Percentiles rank a stretch among this genome's conserved stretches.
Evolutionary conservation across 768 basidiomycete species (phyloP).

Genomic region (Suillus fuscotomentosus): DNA sequence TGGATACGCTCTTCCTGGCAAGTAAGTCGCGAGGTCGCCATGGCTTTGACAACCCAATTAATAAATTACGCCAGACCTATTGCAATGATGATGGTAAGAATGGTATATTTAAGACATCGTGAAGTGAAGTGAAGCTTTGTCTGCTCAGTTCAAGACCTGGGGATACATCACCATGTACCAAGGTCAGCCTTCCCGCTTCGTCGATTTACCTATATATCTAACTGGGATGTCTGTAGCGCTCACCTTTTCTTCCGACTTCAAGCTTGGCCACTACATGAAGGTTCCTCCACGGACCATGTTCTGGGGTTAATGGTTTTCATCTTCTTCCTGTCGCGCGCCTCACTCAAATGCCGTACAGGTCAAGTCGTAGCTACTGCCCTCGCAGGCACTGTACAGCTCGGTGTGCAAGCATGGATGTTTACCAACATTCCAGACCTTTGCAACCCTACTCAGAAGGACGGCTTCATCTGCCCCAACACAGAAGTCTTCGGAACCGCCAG

Average conservation of each 20-base stretch:
- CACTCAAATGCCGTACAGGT: slow-evolving; percentile 29
- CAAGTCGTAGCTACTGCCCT: slow-evolving; percentile 35
- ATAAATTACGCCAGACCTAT: slow-evolving; percentile 41
- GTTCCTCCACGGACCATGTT: slow-evolving; percentile 31
- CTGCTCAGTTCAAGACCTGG: slow-evolving; percentile 57
- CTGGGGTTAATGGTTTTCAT: slow-evolving; percentile 14
- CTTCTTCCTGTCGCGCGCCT: neutral
- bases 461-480: slow-evolving; percentile 70
- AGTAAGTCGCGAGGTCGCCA: neutral
- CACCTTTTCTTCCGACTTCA: slow-evolving; percentile 34
- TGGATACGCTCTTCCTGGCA: slow-evolving; percentile 55
- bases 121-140: slow-evolving; percentile 13
- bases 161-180: slow-evolving; percentile 65
- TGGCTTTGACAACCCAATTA: neutral
- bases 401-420: slow-evolving; percentile 46
- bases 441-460: slow-evolving; percentile 46
- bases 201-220: slow-evolving; percentile 52
- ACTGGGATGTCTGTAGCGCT: slow-evolving; percentile 41
- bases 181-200: slow-evolving; percentile 30
- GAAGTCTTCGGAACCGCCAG: slow-evolving; percentile 78
- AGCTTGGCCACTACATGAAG: slow-evolving; percentile 30
- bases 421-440: slow-evolving; percentile 43
- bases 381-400: slow-evolving; percentile 41
- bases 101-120: neutral
- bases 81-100: slow-evolving; percentile 64